phyloP scores from a whole-genome alignment of 441 rosid species.

The Pelargonium australe region DNA sequence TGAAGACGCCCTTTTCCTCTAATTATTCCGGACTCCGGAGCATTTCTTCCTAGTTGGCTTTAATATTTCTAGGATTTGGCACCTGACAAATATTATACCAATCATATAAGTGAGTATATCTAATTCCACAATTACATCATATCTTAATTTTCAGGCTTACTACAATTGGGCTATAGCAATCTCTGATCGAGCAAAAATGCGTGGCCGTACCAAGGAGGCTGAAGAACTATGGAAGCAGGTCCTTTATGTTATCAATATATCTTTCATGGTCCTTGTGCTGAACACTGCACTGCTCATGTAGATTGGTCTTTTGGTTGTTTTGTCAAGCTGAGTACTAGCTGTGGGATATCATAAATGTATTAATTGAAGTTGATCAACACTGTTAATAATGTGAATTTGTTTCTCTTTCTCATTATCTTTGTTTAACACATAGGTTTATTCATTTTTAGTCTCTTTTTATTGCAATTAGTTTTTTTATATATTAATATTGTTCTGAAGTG shows the following conservation, averaged over 20 bases:
- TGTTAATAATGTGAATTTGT: neutral
- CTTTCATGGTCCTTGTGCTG: conserved; percentile 10
- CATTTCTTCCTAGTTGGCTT: neutral
- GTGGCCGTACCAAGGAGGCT: conserved; percentile 98
- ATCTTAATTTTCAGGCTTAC: conserved; percentile 60
- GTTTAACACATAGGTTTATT: neutral
- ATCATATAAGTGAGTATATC: neutral
- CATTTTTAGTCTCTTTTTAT: conserved; percentile 6
- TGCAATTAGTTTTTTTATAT: neutral
- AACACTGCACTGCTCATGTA: neutral
- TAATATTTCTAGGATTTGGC: neutral
- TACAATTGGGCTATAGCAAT: conserved; percentile 99
- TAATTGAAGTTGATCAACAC: conserved; percentile 3
- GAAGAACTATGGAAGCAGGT: conserved; percentile 98
- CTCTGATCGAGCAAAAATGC: conserved; percentile 97
- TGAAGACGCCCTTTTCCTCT: neutral
- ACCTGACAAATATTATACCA: neutral
- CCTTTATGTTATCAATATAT: conserved; percentile 14
- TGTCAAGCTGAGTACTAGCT: conserved; percentile 6
- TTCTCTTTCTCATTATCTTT: conserved; percentile 3
- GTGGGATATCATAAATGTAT: neutral
- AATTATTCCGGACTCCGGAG: neutral
- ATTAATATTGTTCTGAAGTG: conserved; percentile 9
- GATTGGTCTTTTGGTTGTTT: conserved; percentile 5
- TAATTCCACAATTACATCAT: neutral